These are phyloP conservation scores for Durotheca rogersii DNA, from an alignment of 495 filamentous ascomycete species.

Conservation along the genomic window DNA sequence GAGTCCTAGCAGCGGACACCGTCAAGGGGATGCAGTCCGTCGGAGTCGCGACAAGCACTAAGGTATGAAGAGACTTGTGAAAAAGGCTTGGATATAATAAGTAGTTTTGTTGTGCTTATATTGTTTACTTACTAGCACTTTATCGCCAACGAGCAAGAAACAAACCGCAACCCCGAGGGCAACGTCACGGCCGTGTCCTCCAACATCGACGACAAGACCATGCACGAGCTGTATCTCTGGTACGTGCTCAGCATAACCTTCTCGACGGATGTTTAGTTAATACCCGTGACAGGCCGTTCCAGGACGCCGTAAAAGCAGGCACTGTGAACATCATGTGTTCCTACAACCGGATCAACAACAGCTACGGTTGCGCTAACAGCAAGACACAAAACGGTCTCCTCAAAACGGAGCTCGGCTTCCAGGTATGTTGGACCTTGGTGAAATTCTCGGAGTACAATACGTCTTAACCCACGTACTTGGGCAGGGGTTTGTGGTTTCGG, in stretches of 20 bases:
- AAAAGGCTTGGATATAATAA: too few relatives aligned
- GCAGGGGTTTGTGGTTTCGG: conserved; percentile 62
- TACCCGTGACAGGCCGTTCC: conserved; percentile 55
- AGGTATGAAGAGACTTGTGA: conserved; percentile 42
- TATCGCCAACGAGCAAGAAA: conserved; percentile 67
- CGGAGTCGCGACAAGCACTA: conserved; percentile 56
- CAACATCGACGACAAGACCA: conserved; percentile 65
- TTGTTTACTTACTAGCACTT: conserved; percentile 54
- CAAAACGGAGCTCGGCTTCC: conserved; percentile 65
- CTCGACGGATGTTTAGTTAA: conserved; percentile 31
- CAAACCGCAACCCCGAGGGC: conserved; percentile 53
- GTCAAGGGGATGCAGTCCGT: conserved; percentile 51
- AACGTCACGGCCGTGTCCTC: conserved; percentile 55
- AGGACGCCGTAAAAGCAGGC: conserved; percentile 62
- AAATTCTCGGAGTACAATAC: neutral
- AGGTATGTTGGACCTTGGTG: conserved; percentile 32
- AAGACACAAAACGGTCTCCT: conserved; percentile 62
- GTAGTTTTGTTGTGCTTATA: too few relatives aligned
- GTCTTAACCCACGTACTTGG: neutral
- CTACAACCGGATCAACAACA: conserved; percentile 67
- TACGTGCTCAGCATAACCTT: conserved; percentile 41
- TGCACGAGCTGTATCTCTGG: conserved; percentile 75
- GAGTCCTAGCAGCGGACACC: conserved; percentile 47
- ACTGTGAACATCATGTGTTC: conserved; percentile 68
- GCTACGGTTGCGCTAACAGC: conserved; percentile 64